Evolutionary conservation across 225 moss, liverwort and hornwort genomes (phyloP).

Genomic region (Asterella californica): DNA sequence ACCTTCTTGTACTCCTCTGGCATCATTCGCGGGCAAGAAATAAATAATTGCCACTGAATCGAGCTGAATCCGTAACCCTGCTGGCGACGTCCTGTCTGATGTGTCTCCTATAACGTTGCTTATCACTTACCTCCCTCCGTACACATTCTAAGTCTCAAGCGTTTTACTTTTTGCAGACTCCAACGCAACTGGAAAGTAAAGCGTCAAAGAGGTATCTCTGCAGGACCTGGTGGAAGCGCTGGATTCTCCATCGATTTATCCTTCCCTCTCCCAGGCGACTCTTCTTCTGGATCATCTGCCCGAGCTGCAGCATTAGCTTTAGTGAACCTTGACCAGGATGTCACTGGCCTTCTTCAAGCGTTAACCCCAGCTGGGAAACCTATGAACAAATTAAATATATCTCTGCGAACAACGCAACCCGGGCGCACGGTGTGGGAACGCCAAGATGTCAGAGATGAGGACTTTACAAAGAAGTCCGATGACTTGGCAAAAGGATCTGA

Average conservation of each 20-base stretch:
- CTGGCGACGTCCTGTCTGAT: neutral
- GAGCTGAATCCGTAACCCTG: neutral
- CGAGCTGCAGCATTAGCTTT: constrained; percentile 45
- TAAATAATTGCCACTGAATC: neutral
- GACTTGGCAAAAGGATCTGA: constrained; percentile 35
- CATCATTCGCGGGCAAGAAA: neutral
- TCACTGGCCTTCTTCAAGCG: constrained; percentile 67
- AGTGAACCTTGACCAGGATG: constrained; percentile 78
- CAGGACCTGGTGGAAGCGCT: constrained; percentile 92
- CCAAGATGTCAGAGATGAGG: constrained; percentile 37
- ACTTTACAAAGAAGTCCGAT: constrained; percentile 16
- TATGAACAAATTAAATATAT: constrained; percentile 64
- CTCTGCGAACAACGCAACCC: constrained; percentile 51
- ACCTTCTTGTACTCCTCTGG: neutral
- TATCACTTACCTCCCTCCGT: neutral
- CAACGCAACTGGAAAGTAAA: constrained; percentile 99
- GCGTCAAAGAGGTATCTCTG: constrained; percentile 85
- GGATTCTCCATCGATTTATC: constrained; percentile 86
- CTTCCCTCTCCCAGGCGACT: constrained; percentile 40
- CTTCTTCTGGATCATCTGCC: constrained; percentile 54
- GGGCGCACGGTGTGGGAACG: constrained; percentile 39
- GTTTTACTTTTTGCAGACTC: constrained; percentile 49
- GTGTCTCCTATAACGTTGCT: no score
- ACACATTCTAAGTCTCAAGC: neutral
- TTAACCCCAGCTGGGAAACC: constrained; percentile 57